Evolutionary conservation across 148 eudicot species (phyloP).

Genomic region (Oxyria digyna): DNA sequence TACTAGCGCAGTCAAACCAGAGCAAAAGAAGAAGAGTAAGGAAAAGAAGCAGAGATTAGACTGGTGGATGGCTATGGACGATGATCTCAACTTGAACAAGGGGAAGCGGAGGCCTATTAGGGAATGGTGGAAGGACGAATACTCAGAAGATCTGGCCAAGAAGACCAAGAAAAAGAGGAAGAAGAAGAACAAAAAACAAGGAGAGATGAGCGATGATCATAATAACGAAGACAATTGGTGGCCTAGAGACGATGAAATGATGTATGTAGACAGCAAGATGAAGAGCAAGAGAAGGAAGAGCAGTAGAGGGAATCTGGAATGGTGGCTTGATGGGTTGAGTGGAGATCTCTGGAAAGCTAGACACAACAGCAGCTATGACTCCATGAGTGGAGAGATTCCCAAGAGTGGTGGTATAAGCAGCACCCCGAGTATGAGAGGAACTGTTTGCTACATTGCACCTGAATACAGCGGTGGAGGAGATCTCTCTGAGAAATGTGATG

Average conservation of each 20-base stretch:
- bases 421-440: conserved; percentile 95
- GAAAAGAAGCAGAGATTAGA: conserved; percentile 42
- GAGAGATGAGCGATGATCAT: conserved; percentile 23
- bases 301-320: conserved; percentile 56
- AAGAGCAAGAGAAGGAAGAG: conserved; percentile 39
- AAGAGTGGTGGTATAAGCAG: conserved; percentile 79
- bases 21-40: conserved; percentile 34
- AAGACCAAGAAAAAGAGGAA: conserved; percentile 62
- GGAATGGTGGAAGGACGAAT: conserved; percentile 99
- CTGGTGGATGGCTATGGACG: conserved; percentile 81
- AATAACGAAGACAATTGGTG: conserved; percentile 45
- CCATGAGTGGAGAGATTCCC: conserved; percentile 56
- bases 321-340: conserved; percentile 87
- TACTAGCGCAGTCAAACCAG: conserved; percentile 26
- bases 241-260: conserved; percentile 52
- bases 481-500: conserved; percentile 85
- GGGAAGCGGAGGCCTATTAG: conserved; percentile 66
- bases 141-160: conserved; percentile 57
- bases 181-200: conserved; percentile 26
- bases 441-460: conserved; percentile 85
- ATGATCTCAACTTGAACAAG: conserved; percentile 37
- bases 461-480: conserved; percentile 66
- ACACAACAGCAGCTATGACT: conserved; percentile 45
- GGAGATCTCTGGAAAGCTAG: conserved; percentile 64
- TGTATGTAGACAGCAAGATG: conserved; percentile 30